Evolutionary conservation across 345 rosid genomes (phyloP).

Genomic region (Eucalyptus virginea): DNA sequence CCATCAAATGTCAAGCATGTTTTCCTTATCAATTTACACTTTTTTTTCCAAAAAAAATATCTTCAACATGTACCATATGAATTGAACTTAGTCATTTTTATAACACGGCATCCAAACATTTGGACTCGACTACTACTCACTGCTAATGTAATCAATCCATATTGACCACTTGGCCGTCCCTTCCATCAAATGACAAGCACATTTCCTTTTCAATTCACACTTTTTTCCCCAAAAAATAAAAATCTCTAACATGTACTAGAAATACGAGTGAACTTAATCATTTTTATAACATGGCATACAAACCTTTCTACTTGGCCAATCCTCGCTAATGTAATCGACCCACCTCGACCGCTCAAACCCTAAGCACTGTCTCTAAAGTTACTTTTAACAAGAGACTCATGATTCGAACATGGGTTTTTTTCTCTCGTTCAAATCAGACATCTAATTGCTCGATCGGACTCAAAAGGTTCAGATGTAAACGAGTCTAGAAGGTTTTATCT

Average conservation of each 20-base stretch:
- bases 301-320: not conserved
- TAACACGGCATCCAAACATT: too few species aligned
- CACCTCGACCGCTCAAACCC: accelerated
- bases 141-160: too few species aligned
- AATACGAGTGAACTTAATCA: not conserved
- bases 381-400: not conserved
- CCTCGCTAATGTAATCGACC: accelerated
- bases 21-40: too few species aligned
- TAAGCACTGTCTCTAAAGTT: accelerated
- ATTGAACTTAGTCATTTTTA: too few species aligned
- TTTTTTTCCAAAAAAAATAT: too few species aligned
- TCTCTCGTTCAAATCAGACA: accelerated
- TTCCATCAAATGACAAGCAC: too few species aligned
- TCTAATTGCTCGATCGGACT: accelerated
- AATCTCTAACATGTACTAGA: accelerated
- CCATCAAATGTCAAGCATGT: not conserved
- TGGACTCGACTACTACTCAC: too few species aligned
- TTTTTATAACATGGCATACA: not conserved
- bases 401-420: accelerated
- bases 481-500: not conserved
- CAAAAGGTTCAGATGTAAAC: accelerated
- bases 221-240: too few species aligned
- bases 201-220: not conserved
- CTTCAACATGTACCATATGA: too few species aligned
- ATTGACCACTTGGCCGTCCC: accelerated